phyloP scores from a whole-genome alignment of 345 rosid genomes.

The Conringia planisiliqua region DNA sequence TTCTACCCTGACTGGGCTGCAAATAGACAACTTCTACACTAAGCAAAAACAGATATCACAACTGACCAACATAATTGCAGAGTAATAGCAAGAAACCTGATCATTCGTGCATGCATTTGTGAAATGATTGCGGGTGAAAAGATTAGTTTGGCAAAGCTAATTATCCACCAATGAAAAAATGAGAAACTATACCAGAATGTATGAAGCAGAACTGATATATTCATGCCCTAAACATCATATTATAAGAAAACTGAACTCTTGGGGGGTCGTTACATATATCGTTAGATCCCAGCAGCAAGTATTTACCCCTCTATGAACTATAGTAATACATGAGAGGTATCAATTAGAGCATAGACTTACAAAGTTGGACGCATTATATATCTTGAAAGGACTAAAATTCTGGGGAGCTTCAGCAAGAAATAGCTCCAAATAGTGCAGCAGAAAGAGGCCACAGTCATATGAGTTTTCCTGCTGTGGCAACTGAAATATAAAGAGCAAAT shows the following conservation, averaged over 20 bases:
- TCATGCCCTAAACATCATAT: not conserved
- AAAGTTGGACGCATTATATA: slow-evolving; percentile 60
- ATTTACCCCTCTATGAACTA: not conserved
- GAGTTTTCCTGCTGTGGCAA: slow-evolving; percentile 98
- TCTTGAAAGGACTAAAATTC: slow-evolving; percentile 69
- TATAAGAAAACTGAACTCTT: not conserved
- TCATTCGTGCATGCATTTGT: not conserved
- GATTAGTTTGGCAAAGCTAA: slow-evolving; percentile 2
- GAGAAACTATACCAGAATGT: not conserved
- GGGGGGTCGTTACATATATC: not conserved
- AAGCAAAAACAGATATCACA: not conserved
- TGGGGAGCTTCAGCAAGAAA: slow-evolving; percentile 82
- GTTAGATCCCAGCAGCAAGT: not conserved
- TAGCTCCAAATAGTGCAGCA: slow-evolving; percentile 91
- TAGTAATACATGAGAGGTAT: slow-evolving; percentile 1
- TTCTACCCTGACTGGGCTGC: not conserved
- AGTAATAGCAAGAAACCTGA: not conserved
- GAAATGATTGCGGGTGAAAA: not conserved
- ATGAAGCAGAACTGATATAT: not conserved
- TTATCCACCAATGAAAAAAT: not conserved
- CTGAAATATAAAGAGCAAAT: slow-evolving; percentile 43
- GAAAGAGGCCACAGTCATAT: slow-evolving; percentile 92
- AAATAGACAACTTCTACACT: not conserved
- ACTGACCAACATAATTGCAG: not conserved
- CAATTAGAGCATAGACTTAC: slow-evolving; percentile 50